Evolutionary conservation across 202 grass and related monocot genomes (phyloP).

Genomic region (Zoysia matrella): DNA sequence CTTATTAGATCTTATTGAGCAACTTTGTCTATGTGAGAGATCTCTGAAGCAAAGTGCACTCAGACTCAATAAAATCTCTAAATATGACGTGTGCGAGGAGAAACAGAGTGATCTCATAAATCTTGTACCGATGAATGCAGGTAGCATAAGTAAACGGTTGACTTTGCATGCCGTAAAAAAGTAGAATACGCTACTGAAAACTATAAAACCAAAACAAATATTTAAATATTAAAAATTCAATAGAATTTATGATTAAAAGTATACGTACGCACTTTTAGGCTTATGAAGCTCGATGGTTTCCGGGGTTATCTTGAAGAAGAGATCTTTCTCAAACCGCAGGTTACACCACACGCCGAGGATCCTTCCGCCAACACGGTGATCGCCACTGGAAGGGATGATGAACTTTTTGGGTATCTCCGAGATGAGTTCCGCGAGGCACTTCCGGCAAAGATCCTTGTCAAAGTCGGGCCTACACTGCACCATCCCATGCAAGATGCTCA

Average conservation of each 20-base stretch:
- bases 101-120: no score
- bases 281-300: slow-evolving; percentile 38
- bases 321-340: slow-evolving; percentile 46
- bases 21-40: no score
- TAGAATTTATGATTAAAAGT: not conserved
- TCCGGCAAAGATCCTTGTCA: no score
- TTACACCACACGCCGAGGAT: slow-evolving; percentile 47
- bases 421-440: slow-evolving; percentile 15
- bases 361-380: slow-evolving; percentile 39
- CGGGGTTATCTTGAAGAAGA: slow-evolving; percentile 46
- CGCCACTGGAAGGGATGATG: not conserved
- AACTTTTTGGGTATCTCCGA: not conserved
- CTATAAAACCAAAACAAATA: no score
- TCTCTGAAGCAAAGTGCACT: no score
- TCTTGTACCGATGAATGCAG: no score
- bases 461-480: slow-evolving; percentile 57
- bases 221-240: not conserved
- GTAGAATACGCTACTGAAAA: no score
- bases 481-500: slow-evolving; percentile 38
- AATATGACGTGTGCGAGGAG: no score
- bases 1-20: no score
- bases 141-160: no score
- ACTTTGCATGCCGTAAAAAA: no score
- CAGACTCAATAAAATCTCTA: no score
- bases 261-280: slow-evolving; percentile 8